Evolutionary conservation across 371 early-diverging fungal genomes (phyloP).

Genomic region (Batkoa obscura): DNA sequence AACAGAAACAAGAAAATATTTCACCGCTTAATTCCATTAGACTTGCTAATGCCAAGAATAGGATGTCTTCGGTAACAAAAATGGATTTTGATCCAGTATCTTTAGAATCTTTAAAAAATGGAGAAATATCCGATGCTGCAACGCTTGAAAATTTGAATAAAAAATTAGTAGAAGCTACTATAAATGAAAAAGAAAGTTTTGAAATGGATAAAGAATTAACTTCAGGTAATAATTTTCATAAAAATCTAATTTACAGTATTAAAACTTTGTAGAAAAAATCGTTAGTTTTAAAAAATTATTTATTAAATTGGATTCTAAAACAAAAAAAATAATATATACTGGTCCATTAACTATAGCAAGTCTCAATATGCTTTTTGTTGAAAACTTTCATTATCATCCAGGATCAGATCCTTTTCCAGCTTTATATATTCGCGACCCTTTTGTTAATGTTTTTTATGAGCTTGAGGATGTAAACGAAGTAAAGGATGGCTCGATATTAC

Average conservation of each 20-base stretch:
- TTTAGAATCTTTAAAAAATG: no score
- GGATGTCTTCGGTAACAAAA: neutral
- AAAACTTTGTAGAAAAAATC: neutral
- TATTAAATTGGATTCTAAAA: neutral
- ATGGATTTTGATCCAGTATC: neutral
- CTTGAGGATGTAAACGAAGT: conserved; percentile 44
- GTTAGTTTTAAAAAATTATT: neutral
- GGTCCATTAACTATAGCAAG: conserved; percentile 1
- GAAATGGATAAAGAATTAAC: neutral
- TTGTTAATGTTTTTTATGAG: conserved; percentile 37
- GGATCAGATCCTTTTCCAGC: neutral
- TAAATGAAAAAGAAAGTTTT: neutral
- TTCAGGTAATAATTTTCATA: conserved; percentile 1
- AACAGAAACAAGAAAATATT: conserved; percentile 3
- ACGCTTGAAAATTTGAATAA: neutral
- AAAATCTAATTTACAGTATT: neutral
- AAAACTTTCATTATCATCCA: conserved; percentile 5
- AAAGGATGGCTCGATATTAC: conserved; percentile 30
- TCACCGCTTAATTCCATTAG: conserved; percentile 1
- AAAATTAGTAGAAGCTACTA: neutral
- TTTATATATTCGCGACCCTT: conserved; percentile 44
- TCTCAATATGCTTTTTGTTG: conserved; percentile 4
- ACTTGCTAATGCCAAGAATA: neutral
- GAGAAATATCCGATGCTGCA: no score
- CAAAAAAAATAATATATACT: conserved; percentile 2